These are phyloP conservation scores for Lepiota brunneoincarnata DNA, from an alignment of 768 basidiomycete genomes.

Conservation along the genomic window DNA sequence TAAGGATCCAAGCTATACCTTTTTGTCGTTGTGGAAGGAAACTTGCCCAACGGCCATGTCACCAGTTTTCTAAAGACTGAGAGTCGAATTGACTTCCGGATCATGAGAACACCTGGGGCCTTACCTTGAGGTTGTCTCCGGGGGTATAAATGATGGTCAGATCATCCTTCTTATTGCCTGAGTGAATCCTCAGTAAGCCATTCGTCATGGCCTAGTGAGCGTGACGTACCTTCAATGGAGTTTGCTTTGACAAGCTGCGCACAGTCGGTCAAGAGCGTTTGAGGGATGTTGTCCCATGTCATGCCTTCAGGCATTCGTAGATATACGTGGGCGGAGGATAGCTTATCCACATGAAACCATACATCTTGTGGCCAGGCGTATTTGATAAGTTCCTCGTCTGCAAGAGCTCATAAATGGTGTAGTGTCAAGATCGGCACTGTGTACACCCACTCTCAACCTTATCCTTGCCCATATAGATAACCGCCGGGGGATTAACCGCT, in stretches of 20 bases:
- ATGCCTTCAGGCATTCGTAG: slow-evolving; percentile 83
- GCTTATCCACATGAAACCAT: slow-evolving; percentile 98
- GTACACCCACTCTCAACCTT: slow-evolving; percentile 82
- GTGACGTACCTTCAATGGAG: slow-evolving; percentile 80
- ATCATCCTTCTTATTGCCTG: slow-evolving; percentile 96
- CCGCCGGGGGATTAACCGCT: slow-evolving; percentile 65
- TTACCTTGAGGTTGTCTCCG: slow-evolving; percentile 86
- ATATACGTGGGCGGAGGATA: slow-evolving; percentile 96
- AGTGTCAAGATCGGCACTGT: slow-evolving; percentile 8
- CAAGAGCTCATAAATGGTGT: slow-evolving; percentile 18
- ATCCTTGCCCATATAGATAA: slow-evolving; percentile 94
- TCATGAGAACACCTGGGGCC: slow-evolving; percentile 9
- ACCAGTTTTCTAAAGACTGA: slow-evolving; percentile 76
- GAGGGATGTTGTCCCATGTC: slow-evolving; percentile 86
- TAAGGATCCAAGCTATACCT: slow-evolving; percentile 38
- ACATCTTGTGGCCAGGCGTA: slow-evolving; percentile 88
- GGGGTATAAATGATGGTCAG: slow-evolving; percentile 94
- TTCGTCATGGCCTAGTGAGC: background rate
- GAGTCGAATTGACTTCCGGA: background rate
- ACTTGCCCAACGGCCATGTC: slow-evolving; percentile 98
- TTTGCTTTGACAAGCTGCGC: slow-evolving; percentile 98
- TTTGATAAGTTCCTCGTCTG: slow-evolving; percentile 94
- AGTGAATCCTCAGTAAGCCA: background rate
- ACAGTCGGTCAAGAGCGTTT: slow-evolving; percentile 74
- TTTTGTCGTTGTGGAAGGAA: slow-evolving; percentile 89